Base-by-base conservation (phyloP, 129 eudicot species). In the Artemisia argyi region DNA sequence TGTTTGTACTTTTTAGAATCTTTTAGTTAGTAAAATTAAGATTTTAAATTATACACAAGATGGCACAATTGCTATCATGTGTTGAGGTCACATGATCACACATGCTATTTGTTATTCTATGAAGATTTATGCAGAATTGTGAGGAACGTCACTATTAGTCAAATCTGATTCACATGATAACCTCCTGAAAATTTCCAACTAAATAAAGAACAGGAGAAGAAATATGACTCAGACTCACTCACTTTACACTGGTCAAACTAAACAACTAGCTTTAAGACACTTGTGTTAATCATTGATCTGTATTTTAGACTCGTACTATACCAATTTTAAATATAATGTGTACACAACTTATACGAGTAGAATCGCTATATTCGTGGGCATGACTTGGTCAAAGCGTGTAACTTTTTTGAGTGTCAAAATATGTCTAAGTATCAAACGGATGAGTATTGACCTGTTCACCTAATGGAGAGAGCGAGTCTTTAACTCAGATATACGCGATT, bases 71-170 rank as follows among this genome's bases (percentile, higher is more conserved):
- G 85, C 72, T 85, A 62, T 84, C 92, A 86, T 84, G 90, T 87
- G 91, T 74, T 71, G 58, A 73, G 66, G 80, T 83, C 95, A 87
- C 97, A 83, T 91, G 97, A 87, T 81, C 76, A 80, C 95, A 83
- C 84, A 84, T 81, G 83, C 83, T 73, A 42, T 71, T 67, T 73
- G 64, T 67, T 80, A 73, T 71, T 78, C 73, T 71, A 64, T 63
- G 18, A 61, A 69, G 66, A 75, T 84, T 61, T 71, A 59, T 61
- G 80, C 76, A 54, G 49, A 17, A 3, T 52, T 75, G 73, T 32
- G 28, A 67, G 69, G 71, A 65, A 76, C 35, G 57, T 65, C 61
- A 44, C 61, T 52, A 67, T 60, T 72, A 72, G 69, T 82, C 82
- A 82, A 85, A 77, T 82, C 70, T 76, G 80, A 76, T 51, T 77